Evolutionary conservation across 345 rosid species (phyloP).

Genomic region (Ceriops tagal): DNA sequence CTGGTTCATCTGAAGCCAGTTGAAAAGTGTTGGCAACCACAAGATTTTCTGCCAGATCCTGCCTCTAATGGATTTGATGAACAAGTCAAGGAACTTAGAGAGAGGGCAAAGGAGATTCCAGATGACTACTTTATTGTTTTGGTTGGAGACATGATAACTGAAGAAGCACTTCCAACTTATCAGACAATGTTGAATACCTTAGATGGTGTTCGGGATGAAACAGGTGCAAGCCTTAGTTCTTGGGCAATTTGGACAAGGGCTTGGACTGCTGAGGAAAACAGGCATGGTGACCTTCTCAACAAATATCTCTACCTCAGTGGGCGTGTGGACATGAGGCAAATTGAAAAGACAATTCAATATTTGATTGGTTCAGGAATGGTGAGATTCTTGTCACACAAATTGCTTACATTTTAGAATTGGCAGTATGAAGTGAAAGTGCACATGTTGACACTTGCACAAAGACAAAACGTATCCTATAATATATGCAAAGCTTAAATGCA

Average conservation of each 20-base stretch:
- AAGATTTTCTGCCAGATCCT: slow-evolving; percentile 87
- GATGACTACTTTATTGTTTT: slow-evolving; percentile 82
- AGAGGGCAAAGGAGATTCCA: slow-evolving; percentile 73
- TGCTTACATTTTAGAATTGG: not conserved
- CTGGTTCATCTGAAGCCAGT: slow-evolving; percentile 73
- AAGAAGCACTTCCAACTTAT: slow-evolving; percentile 83
- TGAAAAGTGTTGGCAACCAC: slow-evolving; percentile 93
- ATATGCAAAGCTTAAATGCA: not conserved
- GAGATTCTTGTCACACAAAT: slow-evolving; percentile 25
- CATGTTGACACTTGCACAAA: not conserved
- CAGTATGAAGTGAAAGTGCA: not conserved
- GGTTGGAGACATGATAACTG: slow-evolving; percentile 88
- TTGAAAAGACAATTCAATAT: slow-evolving; percentile 72
- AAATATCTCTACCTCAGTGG: slow-evolving; percentile 70
- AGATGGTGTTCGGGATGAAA: slow-evolving; percentile 77
- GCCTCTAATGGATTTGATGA: slow-evolving; percentile 76
- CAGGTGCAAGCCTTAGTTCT: slow-evolving; percentile 75
- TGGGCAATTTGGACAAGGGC: slow-evolving; percentile 74
- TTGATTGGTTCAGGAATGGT: slow-evolving; percentile 77
- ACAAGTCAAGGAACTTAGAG: slow-evolving; percentile 74
- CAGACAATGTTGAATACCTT: slow-evolving; percentile 75
- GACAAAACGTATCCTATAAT: not conserved
- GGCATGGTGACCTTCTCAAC: slow-evolving; percentile 73
- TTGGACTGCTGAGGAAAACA: slow-evolving; percentile 77
- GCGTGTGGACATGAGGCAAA: slow-evolving; percentile 64